Evolutionary conservation across 1,284 basidiomycete species (phyloP), one percentile per base, ranked within the genome.

Genomic region (Tremellales sp.): DNA sequence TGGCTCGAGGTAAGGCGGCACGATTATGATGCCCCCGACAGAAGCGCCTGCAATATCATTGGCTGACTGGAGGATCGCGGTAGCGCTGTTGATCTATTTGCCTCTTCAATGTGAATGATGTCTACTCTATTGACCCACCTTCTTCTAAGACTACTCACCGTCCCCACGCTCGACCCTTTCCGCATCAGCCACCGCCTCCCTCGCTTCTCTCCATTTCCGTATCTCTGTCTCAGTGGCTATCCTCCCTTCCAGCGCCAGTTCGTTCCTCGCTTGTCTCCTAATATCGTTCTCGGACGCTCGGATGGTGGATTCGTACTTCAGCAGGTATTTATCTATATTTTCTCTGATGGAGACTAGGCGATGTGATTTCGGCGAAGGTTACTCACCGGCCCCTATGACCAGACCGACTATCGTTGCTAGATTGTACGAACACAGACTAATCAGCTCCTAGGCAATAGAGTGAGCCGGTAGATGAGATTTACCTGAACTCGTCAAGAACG

Each of bases 201-300:
- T 68, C 51, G 73, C 74, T 18, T 76, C 78, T 63, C 80, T 83
- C 88, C 88, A 92, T 64, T 81, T 82, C 32, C 81, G 76, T 38
- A 91, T 90, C 60, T 86, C 87, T 9, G 82, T 81, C 70, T 92
- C 88, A 7, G 87, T 89, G 4, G 83, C 81, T 48, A 91, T 79
- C 39, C 86, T 76, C 16, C 87, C 87, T 52, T 79, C 78, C 31
- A 79, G 77, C 12, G 83, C 81, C 45, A 92, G 78, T 44, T 87
- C 86, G 33, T 84, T 74, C 26, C 85, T 78, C 12, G 88, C 88
- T 64, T 86, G 77, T 42, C 80, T 78, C 26, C 88, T 81, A 32
- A 90, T 72, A 7, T 77, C 72, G 56, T 83, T 81, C 65, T 91
- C 87, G 44, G 79, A 76, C 49, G 75, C 70, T 22, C 88, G 80